phyloP scores from a whole-genome alignment of 768 basidiomycete species.

The Trametes coccinea region DNA sequence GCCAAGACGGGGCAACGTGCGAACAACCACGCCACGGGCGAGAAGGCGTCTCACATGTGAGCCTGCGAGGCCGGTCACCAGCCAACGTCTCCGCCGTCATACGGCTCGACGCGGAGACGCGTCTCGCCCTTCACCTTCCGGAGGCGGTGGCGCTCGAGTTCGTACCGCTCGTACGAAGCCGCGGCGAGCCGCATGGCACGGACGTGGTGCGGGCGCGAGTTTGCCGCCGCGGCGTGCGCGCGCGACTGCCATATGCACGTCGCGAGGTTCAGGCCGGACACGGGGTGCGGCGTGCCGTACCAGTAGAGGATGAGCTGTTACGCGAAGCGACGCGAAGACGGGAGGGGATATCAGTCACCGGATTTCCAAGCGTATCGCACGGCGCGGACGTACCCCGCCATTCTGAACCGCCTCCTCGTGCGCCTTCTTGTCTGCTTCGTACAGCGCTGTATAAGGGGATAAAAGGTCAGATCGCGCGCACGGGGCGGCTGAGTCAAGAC shows the following conservation, averaged over 20 bases:
- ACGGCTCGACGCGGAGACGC: constrained; percentile 59
- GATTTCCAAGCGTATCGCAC: background rate
- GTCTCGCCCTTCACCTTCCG: constrained; percentile 63
- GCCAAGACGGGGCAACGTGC: background rate
- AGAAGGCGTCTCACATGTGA: background rate
- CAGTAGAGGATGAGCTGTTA: constrained; percentile 83
- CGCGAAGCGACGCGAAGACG: constrained; percentile 2
- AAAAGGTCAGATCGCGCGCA: background rate
- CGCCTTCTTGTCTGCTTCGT: constrained; percentile 82
- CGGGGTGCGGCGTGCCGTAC: constrained; percentile 82
- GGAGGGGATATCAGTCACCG: background rate
- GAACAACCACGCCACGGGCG: background rate
- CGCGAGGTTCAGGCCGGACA: constrained; percentile 84
- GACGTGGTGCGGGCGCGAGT: constrained; percentile 76
- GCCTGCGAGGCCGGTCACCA: constrained; percentile 44
- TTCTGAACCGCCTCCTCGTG: constrained; percentile 92
- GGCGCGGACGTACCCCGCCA: constrained; percentile 63
- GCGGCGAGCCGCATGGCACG: constrained; percentile 82
- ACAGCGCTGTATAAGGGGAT: constrained; percentile 55
- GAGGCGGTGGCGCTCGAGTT: constrained; percentile 73
- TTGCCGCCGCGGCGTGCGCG: constrained; percentile 79
- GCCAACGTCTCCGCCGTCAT: constrained; percentile 63
- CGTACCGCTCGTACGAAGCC: constrained; percentile 74
- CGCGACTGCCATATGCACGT: constrained; percentile 97
- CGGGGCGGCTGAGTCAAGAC: constrained; percentile 21